Conservation (phyloP, 345 rosid genomes). For the Mallotus nudiflorus region DNA sequence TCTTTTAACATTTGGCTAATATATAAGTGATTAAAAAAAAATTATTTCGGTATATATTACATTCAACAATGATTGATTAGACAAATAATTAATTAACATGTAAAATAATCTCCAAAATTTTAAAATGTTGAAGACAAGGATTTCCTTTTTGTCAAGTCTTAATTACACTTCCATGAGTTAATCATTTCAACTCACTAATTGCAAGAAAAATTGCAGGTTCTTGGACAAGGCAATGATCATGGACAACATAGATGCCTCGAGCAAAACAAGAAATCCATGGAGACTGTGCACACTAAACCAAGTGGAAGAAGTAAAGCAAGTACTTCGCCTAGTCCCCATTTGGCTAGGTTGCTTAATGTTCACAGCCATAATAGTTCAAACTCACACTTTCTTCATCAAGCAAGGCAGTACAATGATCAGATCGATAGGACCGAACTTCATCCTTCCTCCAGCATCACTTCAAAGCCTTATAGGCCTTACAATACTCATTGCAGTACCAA, state of each 20-base stretch:
- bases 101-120: too few species aligned
- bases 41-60: too few species aligned
- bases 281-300: conserved; percentile 71
- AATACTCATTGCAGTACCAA: conserved; percentile 57
- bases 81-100: too few species aligned
- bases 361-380: conserved; percentile 55
- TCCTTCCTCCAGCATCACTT: conserved; percentile 74
- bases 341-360: conserved; percentile 83
- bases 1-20: too few species aligned
- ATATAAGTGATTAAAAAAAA: too few species aligned
- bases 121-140: too few species aligned
- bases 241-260: conserved; percentile 47
- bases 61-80: too few species aligned
- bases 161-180: too few species aligned
- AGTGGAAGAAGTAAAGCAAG: conserved; percentile 86
- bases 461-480: conserved; percentile 66
- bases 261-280: conserved; percentile 62
- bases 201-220: conserved; percentile 42
- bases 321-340: conserved; percentile 67
- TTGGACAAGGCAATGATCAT: conserved; percentile 79
- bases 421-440: conserved; percentile 59
- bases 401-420: conserved; percentile 74
- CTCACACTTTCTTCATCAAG: conserved; percentile 79
- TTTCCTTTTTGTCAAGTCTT: too few species aligned
- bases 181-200: background rate